Evolutionary conservation across 441 rosid species (phyloP), one percentile per base, ranked within the genome.

Genomic region (Populus hybrid): DNA sequence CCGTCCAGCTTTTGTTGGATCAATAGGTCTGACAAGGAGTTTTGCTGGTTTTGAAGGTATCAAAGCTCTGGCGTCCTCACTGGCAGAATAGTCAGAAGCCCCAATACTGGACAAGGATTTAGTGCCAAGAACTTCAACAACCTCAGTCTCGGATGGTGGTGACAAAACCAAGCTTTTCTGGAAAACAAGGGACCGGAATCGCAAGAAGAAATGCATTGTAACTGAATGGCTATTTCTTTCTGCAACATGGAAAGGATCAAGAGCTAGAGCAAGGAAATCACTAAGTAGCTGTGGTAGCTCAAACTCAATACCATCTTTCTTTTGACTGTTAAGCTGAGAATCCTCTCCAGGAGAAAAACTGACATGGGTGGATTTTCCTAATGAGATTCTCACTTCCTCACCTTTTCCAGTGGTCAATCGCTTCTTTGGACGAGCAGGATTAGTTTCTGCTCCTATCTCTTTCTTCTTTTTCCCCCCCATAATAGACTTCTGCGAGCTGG

Each of bases 251-350:
- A 90, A 90, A 69, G 93, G 97, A 84, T 90, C 85, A 30, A 91
- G 83, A 42, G 98, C 97, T 75, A 95, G 87, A 68, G 87, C 86
- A 82, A 88, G 93, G 84, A 95, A 84, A 84, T 90, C 91, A 72
- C 75, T 81, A 84, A 95, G 82, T 67, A 92, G 77, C 74, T 92
- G 90, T 63, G 82, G 80, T 75, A 90, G 83, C 59, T 87, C 91
- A 23, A 75, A 72, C 77, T 88, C 90, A 71, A 71, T 68, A 75
- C 84, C 82, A 53, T 84, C 88, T 84, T 82, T 89, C 82, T 82
- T 88, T 75, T 67, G 84, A 57, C 74, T 76, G 73, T 79, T 81
- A 16, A 66, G 59, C 71, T 24, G 73, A 30, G 78, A 36, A 61
- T 83, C 88, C n/a, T 80, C 88, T 77, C 75, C 80, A 26, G 77